Conservation (phyloP, 1,284 basidiomycete genomes). For the Trametes hirsuta region DNA sequence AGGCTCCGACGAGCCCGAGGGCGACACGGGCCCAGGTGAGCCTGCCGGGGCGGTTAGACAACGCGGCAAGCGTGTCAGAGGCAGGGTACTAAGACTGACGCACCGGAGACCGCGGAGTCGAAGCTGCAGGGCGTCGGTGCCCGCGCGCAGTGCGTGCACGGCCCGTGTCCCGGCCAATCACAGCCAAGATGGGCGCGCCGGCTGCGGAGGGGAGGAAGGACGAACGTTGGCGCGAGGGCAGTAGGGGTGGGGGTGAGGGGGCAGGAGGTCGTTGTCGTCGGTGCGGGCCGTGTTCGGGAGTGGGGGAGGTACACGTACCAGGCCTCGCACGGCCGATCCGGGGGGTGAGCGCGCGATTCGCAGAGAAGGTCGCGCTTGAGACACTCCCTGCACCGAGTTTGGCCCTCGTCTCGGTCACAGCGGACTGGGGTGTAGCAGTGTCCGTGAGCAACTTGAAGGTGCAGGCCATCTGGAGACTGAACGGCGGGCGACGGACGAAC, state of each 20-base stretch:
- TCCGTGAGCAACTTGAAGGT: not conserved
- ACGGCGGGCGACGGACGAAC: not conserved
- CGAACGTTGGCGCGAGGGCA: not conserved
- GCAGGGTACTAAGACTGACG: not conserved
- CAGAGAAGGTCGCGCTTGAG: not conserved
- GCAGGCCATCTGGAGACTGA: not conserved
- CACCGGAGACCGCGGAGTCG: not conserved
- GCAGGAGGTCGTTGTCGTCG: not conserved
- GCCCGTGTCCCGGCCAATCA: constrained; percentile 6
- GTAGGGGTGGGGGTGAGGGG: not conserved
- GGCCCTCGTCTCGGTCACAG: constrained; percentile 9
- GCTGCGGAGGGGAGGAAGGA: constrained; percentile 7
- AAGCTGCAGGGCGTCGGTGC: constrained; percentile 1
- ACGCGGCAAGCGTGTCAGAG: not conserved
- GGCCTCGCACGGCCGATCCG: constrained; percentile 8
- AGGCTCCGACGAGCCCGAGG: not conserved
- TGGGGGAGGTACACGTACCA: constrained; percentile 9
- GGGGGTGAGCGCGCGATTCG: not conserved
- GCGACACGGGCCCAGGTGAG: not conserved
- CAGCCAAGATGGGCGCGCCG: constrained; percentile 17
- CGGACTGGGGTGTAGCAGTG: constrained; percentile 6
- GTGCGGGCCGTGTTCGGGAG: not conserved
- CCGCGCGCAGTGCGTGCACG: constrained; percentile 15
- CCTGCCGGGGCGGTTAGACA: not conserved
- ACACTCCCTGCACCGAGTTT: constrained; percentile 11